Conservation (phyloP, 371 early-diverging fungal species). For the Lichtheimia ramosa region DNA sequence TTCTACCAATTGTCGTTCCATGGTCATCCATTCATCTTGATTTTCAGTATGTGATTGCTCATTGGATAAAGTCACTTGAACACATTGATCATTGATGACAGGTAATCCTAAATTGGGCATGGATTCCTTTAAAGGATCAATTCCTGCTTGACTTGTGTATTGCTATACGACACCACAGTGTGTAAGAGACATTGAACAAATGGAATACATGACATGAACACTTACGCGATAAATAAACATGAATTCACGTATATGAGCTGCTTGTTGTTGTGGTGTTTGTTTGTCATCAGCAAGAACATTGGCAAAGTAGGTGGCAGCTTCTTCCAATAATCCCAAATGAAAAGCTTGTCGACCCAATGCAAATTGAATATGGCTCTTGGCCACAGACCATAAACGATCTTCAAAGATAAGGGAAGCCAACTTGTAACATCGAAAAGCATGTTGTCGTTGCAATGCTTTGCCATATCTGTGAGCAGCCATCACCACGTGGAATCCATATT, state of each 20-base stretch:
- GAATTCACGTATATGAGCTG: conserved; percentile 76
- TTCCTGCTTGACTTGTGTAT: conserved; percentile 35
- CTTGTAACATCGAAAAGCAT: conserved; percentile 76
- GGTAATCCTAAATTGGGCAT: conserved; percentile 53
- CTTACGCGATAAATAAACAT: conserved; percentile 72
- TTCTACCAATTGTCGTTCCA: conserved; percentile 66
- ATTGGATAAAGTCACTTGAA: conserved; percentile 53
- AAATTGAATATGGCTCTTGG: conserved; percentile 86
- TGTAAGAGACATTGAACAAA: neutral
- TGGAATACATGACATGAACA: neutral
- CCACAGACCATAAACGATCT: conserved; percentile 73
- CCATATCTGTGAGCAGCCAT: conserved; percentile 86
- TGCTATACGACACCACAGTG: conserved; percentile 24
- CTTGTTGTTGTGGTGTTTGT: conserved; percentile 68
- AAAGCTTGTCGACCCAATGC: conserved; percentile 79
- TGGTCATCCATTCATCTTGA: conserved; percentile 59
- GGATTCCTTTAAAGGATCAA: conserved; percentile 40
- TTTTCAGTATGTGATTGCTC: conserved; percentile 35
- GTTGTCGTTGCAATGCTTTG: conserved; percentile 62
- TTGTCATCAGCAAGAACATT: conserved; percentile 66
- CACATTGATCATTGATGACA: conserved; percentile 39
- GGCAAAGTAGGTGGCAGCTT: conserved; percentile 61
- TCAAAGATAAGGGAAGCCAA: conserved; percentile 64
- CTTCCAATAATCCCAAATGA: conserved; percentile 59
- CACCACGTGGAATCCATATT: conserved; percentile 85